Percentiles rank a stretch among this genome's conserved stretches.
Evolutionary conservation across 805 yeast species (phyloP).

Genomic region (Ogataea trehalophila): DNA sequence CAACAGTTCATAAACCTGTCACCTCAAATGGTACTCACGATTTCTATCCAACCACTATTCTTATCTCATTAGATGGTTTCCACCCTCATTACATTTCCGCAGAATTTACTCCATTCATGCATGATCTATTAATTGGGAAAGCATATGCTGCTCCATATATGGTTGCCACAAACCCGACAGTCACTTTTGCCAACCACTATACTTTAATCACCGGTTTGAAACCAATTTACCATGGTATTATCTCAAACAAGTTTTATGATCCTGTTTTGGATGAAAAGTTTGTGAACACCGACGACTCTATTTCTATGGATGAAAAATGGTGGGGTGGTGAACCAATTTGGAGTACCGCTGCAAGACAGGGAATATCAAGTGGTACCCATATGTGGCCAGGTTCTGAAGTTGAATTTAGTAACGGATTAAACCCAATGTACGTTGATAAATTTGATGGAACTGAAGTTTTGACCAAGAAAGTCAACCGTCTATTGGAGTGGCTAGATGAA

Average conservation of each 20-base stretch:
- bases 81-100: slow-evolving; percentile 81
- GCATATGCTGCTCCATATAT: slow-evolving; percentile 77
- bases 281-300: slow-evolving; percentile 52
- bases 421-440: slow-evolving; percentile 52
- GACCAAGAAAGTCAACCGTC: slow-evolving; percentile 49
- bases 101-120: slow-evolving; percentile 65
- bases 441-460: slow-evolving; percentile 63
- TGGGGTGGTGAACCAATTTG: slow-evolving; percentile 95
- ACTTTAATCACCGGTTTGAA: slow-evolving; percentile 80
- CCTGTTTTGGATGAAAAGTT: slow-evolving; percentile 52
- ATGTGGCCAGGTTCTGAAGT: slow-evolving; percentile 98
- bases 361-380: slow-evolving; percentile 68
- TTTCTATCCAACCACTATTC: slow-evolving; percentile 73
- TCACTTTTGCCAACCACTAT: slow-evolving; percentile 92
- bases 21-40: slow-evolving; percentile 59
- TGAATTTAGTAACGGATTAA: slow-evolving; percentile 38
- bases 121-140: slow-evolving; percentile 46
- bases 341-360: slow-evolving; percentile 66
- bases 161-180: slow-evolving; percentile 83
- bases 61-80: slow-evolving; percentile 83
- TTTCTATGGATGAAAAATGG: slow-evolving; percentile 52
- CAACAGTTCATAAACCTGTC: slow-evolving; percentile 14
- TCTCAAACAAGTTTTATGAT: slow-evolving; percentile 77
- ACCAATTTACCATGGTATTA: slow-evolving; percentile 83
- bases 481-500: slow-evolving; percentile 65